Conservation (phyloP, 345 rosid species). For the Lepidium africanum region DNA sequence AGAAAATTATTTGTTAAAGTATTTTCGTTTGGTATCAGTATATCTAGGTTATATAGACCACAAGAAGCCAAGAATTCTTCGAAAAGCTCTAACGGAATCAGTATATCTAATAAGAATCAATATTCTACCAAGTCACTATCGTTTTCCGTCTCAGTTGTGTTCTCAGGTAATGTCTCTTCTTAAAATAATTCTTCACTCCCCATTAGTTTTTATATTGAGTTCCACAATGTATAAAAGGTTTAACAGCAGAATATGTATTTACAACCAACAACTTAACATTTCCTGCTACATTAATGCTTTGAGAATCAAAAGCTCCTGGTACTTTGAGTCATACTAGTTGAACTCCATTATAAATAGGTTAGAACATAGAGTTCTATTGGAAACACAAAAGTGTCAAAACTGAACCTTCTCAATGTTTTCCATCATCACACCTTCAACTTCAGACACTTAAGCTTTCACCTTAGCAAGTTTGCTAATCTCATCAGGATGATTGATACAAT, state of each 20-base stretch:
- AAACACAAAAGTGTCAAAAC: neutral
- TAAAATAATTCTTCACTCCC: no score
- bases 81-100: no score
- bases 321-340: neutral
- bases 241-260: neutral
- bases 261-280: neutral
- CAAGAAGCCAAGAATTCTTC: no score
- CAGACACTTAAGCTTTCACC: slow-evolving; percentile 95
- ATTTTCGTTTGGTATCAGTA: no score
- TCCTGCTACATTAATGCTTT: neutral
- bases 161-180: no score
- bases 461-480: slow-evolving; percentile 96
- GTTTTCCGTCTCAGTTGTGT: no score
- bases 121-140: no score
- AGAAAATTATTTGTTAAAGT: no score
- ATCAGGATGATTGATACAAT: slow-evolving; percentile 92
- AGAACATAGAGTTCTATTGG: neutral
- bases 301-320: neutral
- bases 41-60: no score
- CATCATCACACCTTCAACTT: slow-evolving; percentile 98
- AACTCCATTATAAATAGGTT: neutral
- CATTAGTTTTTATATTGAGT: no score
- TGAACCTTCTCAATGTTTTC: slow-evolving; percentile 94
- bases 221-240: neutral
- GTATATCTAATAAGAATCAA: no score